phyloP scores from a whole-genome alignment of 768 basidiomycete species.

The Leccinum boreale region DNA sequence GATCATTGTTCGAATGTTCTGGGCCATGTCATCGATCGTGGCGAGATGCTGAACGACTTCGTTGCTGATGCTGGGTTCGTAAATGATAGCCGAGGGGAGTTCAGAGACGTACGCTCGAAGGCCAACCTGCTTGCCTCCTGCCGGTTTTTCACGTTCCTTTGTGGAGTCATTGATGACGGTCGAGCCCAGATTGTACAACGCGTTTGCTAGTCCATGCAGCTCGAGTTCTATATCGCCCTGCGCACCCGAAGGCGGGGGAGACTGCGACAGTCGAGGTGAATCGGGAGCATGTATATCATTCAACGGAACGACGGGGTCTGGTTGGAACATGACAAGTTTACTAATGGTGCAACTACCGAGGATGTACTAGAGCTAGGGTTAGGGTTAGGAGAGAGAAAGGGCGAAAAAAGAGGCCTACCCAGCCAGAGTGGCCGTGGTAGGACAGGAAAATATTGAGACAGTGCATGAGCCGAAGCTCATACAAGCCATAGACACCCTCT shows the following conservation, averaged over 20 bases:
- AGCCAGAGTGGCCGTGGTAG: constrained; percentile 52
- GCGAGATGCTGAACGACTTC: constrained; percentile 68
- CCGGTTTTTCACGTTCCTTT: constrained; percentile 71
- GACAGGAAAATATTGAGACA: constrained; percentile 80
- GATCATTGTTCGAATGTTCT: constrained; percentile 58
- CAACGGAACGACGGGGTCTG: background rate
- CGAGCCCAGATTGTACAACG: constrained; percentile 77
- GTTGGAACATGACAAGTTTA: constrained; percentile 7
- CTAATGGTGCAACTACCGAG: too few relatives aligned
- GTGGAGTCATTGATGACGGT: constrained; percentile 82
- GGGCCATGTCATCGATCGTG: constrained; percentile 66
- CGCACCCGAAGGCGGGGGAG: constrained; percentile 61
- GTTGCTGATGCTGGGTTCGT: constrained; percentile 47
- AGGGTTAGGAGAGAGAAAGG: too few relatives aligned
- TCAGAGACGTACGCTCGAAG: constrained; percentile 55
- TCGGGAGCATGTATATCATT: constrained; percentile 25
- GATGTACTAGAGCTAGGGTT: too few relatives aligned
- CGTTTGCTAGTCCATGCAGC: constrained; percentile 70
- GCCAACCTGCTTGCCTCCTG: constrained; percentile 74
- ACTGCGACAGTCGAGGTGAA: constrained; percentile 72
- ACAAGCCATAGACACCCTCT: too few relatives aligned
- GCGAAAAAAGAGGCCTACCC: constrained; percentile 31
- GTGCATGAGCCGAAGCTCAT: constrained; percentile 70
- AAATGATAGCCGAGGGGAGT: background rate
- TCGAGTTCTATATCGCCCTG: constrained; percentile 79